Base-by-base conservation (phyloP, 164 flowering plant species). In the Magnolia kwangsiensis region DNA sequence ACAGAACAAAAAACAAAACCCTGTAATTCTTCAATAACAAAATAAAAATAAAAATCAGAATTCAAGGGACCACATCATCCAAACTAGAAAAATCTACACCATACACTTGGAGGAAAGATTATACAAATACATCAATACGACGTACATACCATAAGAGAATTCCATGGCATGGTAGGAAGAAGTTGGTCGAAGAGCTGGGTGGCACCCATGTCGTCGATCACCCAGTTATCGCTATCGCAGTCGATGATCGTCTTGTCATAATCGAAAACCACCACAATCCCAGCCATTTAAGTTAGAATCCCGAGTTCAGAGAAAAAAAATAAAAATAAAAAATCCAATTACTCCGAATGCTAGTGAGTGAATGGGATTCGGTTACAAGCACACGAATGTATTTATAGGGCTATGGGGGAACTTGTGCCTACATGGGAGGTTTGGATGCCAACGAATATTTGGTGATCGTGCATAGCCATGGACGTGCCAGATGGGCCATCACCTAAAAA, bases 231-330 rank as follows among this genome's bases (percentile, higher is more conserved):
- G 77, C 96, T 91, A 76, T 95, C 97, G 23, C 82, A 88, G 64
- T 90, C 92, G 71, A 95, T 92, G 7, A 93, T 78, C n/a, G 98
- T 93, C 83, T 86, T 83, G 71, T 95, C 98, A 65, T 92, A 93
- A 80, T 95, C 98, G 76, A 92, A 92, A 50, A 92, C 79, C 74
- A 92, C 88, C 72, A 88, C 87, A 19, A 82, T 78, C 5, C 84
- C 75, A 37, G 65, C 67, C 65, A 55, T 58, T 2, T 3, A 37
- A 37, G 4, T 37, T 3, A 37, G 45, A 37, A 37, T 37, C 45
- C 45, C 45, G 45, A 37, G 4, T 37, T 37, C 45, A 37, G 45
- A 37, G 0, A 4, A 4, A 3, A 37, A 27, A 4, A 1, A 37
- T 0, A 37, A 37, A 27, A 4, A 1, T 4, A 3, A 37, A 37